Conservation (phyloP, 2,329 filamentous ascomycete species). For the Neospermospora avenae region DNA sequence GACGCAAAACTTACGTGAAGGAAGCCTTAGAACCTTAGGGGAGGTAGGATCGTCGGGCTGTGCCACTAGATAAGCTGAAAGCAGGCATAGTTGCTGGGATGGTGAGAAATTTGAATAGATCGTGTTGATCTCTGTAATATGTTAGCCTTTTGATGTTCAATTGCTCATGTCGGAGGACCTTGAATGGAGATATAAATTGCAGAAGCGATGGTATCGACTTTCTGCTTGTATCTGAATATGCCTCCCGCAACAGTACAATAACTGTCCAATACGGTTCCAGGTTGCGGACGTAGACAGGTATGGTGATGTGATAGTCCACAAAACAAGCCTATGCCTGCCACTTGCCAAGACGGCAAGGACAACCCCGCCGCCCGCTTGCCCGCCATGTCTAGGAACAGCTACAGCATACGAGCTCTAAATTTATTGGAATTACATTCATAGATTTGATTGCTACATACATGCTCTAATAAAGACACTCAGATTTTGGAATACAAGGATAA, state of each 20-base stretch:
- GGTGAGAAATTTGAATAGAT: background rate
- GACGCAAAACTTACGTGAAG: background rate
- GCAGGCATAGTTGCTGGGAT: background rate
- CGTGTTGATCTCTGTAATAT: background rate
- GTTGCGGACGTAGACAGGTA: background rate
- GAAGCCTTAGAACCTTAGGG: background rate
- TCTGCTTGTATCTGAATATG: background rate
- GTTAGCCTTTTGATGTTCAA: background rate
- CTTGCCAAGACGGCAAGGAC: background rate
- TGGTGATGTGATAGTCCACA: background rate
- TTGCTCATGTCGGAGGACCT: no score
- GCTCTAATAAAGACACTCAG: no score
- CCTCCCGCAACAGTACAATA: background rate
- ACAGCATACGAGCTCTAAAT: no score
- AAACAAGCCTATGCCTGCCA: background rate
- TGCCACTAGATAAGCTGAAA: background rate
- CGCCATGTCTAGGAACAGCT: background rate
- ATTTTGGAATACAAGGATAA: no score
- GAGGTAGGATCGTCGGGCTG: background rate
- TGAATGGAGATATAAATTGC: slow-evolving; percentile 4
- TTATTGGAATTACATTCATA: no score
- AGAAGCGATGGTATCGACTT: no score
- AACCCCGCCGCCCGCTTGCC: no score
- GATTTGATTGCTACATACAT: no score
- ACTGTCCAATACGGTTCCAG: background rate